Evolutionary conservation across 495 filamentous ascomycete genomes (phyloP), one percentile per base, ranked within the genome.

Genomic region (Trichocladium antarcticum): DNA sequence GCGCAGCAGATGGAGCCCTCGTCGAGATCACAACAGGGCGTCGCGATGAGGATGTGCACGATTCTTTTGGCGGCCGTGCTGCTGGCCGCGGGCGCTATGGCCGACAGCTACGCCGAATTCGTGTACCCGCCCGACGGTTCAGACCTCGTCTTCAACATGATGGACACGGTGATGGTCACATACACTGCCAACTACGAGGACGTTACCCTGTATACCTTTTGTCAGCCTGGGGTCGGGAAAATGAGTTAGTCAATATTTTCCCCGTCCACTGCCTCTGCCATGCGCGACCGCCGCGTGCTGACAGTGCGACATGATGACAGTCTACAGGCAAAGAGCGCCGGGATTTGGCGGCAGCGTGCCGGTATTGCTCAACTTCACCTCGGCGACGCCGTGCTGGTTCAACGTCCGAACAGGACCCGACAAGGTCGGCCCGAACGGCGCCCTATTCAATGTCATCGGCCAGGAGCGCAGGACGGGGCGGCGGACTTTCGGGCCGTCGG

Each of bases 151-250:
- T 53, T 41, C 44, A 32, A 53, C 31, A 36, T n/a, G 15, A 15
- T 35, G 34, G 50, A 47, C 50, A 53, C 50, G 15, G 43, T 53
- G 4, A 29, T 47, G 15, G 50, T 53, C 28, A 38, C 38, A 6
- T 53, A 53, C 44, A 32, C 29, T 8, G 27, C 6, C 24, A 20
- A 11, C 15, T 31, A 28, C 24, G 37, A 46, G 3, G 47, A 12
- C 1, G 50, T 11, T 0, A 22, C 11, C 6, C 37, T 53, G 7
- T 53, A 10, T 3, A 42, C 37, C 1, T 53, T 53, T 28, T 53
- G 50, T 20, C 5, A 47, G 11, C 50, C 42, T 4, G 44, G 38
- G 11, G 17, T 17, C 12, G 43, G 12, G 8, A 41, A 5, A 3
- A 6, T 38, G 28, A 28, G 34, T 45, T 0, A 15, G 41, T 47